phyloP scores from a whole-genome alignment of 768 basidiomycete species.

The Lactifluus subvellereus region DNA sequence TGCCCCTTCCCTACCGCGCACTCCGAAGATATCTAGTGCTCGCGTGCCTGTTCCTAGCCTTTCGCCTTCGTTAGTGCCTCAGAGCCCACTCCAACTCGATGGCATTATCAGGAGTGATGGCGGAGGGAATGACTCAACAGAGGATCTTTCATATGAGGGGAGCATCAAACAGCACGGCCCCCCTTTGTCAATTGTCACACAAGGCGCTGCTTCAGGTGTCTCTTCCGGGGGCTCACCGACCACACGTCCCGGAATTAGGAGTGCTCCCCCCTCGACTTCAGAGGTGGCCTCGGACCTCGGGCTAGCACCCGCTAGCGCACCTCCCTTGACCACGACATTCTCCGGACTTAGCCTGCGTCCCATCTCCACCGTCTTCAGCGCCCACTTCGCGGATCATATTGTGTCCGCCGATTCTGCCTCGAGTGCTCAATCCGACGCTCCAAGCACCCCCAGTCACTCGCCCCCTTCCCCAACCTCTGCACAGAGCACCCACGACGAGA shows the following conservation, averaged over 20 bases:
- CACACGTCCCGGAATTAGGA: not conserved
- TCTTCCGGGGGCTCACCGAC: not conserved
- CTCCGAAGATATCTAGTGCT: conserved; percentile 24
- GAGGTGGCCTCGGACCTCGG: conserved; percentile 27
- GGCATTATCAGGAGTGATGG: not conserved
- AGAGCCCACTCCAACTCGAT: conserved; percentile 16
- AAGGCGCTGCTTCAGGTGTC: not conserved
- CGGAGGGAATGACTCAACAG: not conserved
- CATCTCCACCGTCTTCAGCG: conserved; percentile 68
- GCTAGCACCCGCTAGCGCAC: conserved; percentile 46
- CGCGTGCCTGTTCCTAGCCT: conserved; percentile 25
- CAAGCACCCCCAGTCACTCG: conserved; percentile 39
- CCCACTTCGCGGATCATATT: conserved; percentile 52
- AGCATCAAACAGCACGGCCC: not conserved
- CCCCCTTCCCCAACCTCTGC: conserved; percentile 35
- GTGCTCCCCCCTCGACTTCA: not conserved
- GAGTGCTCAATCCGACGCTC: conserved; percentile 44
- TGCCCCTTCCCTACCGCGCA: conserved; percentile 14
- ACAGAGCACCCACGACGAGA: conserved; percentile 29
- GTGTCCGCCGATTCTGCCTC: conserved; percentile 30
- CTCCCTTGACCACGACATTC: conserved; percentile 57
- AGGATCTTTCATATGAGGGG: not conserved
- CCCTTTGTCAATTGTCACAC: conserved; percentile 13
- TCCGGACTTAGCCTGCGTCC: conserved; percentile 65
- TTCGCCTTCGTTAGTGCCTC: conserved; percentile 13